Evolutionary conservation across 495 filamentous ascomycete genomes (phyloP), one percentile per base, ranked within the genome.

Genomic region (Letharia lupina): DNA sequence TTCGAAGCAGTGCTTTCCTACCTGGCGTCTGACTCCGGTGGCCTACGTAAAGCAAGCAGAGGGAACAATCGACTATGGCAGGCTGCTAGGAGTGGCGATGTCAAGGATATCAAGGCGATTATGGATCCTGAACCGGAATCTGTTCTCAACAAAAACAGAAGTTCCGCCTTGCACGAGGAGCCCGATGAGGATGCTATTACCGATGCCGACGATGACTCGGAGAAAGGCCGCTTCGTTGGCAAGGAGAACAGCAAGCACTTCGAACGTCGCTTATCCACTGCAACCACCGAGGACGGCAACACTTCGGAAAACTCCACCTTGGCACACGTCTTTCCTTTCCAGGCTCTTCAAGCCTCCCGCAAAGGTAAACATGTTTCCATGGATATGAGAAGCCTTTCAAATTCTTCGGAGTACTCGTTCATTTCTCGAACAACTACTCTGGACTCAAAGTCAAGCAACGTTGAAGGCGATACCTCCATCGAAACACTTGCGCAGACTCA

Each of bases 1-100:
- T 89, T 96, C 60, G 95, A 99, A 76, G 95, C 91, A 1, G 95
- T 99, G 7, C 77, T 99, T 16, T 89, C 91, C 12, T 97, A 99
- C 75, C 83, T 99, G 23, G 83, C 87, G 31, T 86, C 86, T 37
- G 92, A 96, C 69, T 91, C 92, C 0, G 88, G 86, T 28, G 89
- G 85, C 31, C 75, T 99, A 45, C 84, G 91, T 64, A 87, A 86
- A 71, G 89, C 93, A 15, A 99, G 95, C 75, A 81, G 84, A 59
- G 81, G 90, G 18, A 99, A 99, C 73, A 87, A 87, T 72, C 84
- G 86, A 9, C 77, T 99, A 15, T 99, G 95, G 95, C 86, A 93
- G 73, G 90, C 93, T 33, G 86, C 86, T 9, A 87, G 84, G 59
- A 81, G 81, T 31, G 94, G 94, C 12, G 83, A 93, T 59, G 67